Conservation (phyloP, 805 yeast species). For the Candida ulmi region DNA sequence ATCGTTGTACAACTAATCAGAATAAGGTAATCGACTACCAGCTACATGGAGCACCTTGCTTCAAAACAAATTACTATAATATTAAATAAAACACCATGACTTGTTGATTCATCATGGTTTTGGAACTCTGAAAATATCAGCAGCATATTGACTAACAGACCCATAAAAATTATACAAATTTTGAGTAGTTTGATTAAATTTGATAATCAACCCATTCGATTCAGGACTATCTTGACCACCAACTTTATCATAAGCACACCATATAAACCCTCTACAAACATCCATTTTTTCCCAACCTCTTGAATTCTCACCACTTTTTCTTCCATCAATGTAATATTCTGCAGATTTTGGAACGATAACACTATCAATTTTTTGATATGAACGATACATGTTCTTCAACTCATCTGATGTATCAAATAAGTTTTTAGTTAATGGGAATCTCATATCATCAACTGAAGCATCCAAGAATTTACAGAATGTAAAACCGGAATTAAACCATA, state of each 20-base stretch:
- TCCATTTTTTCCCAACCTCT: conserved; percentile 41
- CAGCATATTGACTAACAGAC: conserved; percentile 9
- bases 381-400: conserved; percentile 18
- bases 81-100: not conserved
- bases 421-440: not conserved
- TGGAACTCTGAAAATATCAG: conserved; percentile 3
- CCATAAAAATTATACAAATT: conserved; percentile 30
- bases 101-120: not conserved
- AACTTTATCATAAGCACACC: conserved; percentile 54
- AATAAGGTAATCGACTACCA: too few relatives aligned
- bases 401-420: not conserved
- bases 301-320: conserved; percentile 38
- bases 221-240: conserved; percentile 29
- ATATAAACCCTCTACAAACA: conserved; percentile 43
- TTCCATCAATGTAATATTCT: conserved; percentile 21
- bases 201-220: conserved; percentile 16
- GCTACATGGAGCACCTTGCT: too few relatives aligned
- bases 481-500: conserved; percentile 58
- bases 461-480: conserved; percentile 31
- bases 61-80: not conserved
- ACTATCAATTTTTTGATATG: conserved; percentile 34
- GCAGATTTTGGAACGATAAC: conserved; percentile 48
- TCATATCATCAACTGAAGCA: conserved; percentile 2
- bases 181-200: conserved; percentile 12
- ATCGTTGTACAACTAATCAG: too few relatives aligned